These are phyloP conservation scores for Candida sanyaensis DNA, from an alignment of 1,139 yeast species.

Conservation along the genomic window DNA sequence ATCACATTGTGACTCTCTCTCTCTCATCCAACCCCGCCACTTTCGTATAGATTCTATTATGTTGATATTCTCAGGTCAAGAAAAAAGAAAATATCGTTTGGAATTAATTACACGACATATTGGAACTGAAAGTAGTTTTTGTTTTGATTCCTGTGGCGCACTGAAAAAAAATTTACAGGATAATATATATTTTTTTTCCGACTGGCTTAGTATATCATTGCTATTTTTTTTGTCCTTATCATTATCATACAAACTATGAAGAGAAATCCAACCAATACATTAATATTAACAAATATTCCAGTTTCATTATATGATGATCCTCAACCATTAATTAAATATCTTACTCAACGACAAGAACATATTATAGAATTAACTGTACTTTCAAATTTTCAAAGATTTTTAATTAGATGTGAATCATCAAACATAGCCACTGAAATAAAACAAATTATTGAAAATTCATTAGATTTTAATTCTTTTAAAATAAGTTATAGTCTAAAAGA, in stretches of 20 bases:
- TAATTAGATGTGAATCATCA: conserved; percentile 33
- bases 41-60: too few relatives aligned
- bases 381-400: conserved; percentile 34
- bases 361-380: conserved; percentile 39
- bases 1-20: too few relatives aligned
- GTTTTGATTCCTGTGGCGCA: too few relatives aligned
- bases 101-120: not conserved
- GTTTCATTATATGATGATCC: conserved; percentile 27
- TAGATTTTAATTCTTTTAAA: conserved; percentile 18
- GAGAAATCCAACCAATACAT: conserved; percentile 37
- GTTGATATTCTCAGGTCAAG: too few relatives aligned
- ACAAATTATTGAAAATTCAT: conserved; percentile 14
- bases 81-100: not conserved
- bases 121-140: not conserved
- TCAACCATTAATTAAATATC: conserved; percentile 21
- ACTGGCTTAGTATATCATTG: not conserved
- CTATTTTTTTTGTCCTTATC: not conserved
- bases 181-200: not conserved
- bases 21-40: too few relatives aligned
- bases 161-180: too few relatives aligned
- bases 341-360: conserved; percentile 25
- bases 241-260: conserved; percentile 5
- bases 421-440: conserved; percentile 24
- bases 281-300: conserved; percentile 37
- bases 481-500: conserved; percentile 39